phyloP scores from a whole-genome alignment of 2,329 filamentous ascomycete genomes.

The Albophoma yamanashiensis region DNA sequence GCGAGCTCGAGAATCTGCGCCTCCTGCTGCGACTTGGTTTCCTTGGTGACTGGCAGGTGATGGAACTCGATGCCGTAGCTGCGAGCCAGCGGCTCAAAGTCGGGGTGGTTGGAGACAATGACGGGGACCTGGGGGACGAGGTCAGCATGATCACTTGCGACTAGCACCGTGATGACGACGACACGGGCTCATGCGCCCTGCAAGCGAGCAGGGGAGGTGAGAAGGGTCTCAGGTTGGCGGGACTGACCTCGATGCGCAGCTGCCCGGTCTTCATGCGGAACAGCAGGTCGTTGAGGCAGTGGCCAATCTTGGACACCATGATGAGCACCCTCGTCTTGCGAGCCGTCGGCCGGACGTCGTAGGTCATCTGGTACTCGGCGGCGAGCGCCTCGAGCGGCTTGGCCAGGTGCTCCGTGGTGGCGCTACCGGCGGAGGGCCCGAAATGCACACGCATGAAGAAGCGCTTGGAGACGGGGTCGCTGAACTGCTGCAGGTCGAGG shows the following conservation, averaged over 20 bases:
- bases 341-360: constrained; percentile 56
- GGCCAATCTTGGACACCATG: constrained; percentile 84
- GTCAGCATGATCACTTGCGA: background rate
- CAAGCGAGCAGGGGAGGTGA: background rate
- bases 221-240: background rate
- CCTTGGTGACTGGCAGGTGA: constrained; percentile 69
- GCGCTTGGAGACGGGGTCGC: constrained; percentile 58
- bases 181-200: background rate
- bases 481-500: constrained; percentile 76
- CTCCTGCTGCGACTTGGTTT: constrained; percentile 69
- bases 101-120: constrained; percentile 74
- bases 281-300: constrained; percentile 75
- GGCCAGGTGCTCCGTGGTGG: constrained; percentile 38
- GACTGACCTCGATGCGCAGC: constrained; percentile 50
- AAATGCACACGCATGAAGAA: constrained; percentile 91
- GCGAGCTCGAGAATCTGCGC: constrained; percentile 59
- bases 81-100: constrained; percentile 56
- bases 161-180: background rate
- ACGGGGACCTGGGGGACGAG: constrained; percentile 42
- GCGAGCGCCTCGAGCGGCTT: constrained; percentile 51
- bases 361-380: constrained; percentile 54
- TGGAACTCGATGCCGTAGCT: constrained; percentile 71
- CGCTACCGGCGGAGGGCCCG: constrained; percentile 41
- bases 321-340: constrained; percentile 69
- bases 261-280: constrained; percentile 69